These are phyloP conservation scores for Wallacemonas collosoma DNA, from an alignment of 208 protist genomes.

Conservation along the genomic window DNA sequence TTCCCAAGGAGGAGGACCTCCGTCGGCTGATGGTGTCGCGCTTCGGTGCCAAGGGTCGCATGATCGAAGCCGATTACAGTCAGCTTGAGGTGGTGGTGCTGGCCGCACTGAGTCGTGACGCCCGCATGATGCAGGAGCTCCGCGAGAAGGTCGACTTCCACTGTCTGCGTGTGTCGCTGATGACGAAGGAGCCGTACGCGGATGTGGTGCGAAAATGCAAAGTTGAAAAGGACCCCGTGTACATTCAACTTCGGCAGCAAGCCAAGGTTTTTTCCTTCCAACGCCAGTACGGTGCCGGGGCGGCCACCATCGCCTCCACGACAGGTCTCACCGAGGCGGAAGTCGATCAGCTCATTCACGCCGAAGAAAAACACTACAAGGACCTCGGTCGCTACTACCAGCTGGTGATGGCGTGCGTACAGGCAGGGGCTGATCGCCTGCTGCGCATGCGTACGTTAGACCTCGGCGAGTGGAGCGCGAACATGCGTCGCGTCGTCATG, in stretches of 20 bases:
- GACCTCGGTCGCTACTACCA: conserved; percentile 79
- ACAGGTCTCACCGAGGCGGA: conserved; percentile 87
- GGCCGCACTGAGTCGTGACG: conserved; percentile 84
- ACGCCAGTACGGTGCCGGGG: conserved; percentile 89
- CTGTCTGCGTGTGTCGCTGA: conserved; percentile 85
- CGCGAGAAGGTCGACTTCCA: conserved; percentile 90
- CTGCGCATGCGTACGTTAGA: conserved; percentile 79
- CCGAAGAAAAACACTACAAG: conserved; percentile 89
- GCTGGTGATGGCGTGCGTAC: conserved; percentile 80
- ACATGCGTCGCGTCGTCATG: conserved; percentile 72
- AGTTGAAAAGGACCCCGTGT: conserved; percentile 77
- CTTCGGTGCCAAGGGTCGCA: conserved; percentile 77
- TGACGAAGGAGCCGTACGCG: conserved; percentile 91
- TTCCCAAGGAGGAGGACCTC: conserved; percentile 85
- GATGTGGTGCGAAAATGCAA: conserved; percentile 87
- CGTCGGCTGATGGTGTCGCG: conserved; percentile 81
- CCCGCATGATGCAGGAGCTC: conserved; percentile 87
- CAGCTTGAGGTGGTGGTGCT: conserved; percentile 91
- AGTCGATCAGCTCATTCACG: conserved; percentile 81
- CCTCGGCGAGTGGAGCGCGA: conserved; percentile 52
- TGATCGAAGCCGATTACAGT: conserved; percentile 92
- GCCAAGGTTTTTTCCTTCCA: conserved; percentile 93
- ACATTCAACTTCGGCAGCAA: conserved; percentile 91
- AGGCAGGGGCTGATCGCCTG: conserved; percentile 69
- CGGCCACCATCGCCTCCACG: conserved; percentile 79